Evolutionary conservation across 192 early-diverging fungal genomes (phyloP).

Genomic region (Linnemannia exigua): DNA sequence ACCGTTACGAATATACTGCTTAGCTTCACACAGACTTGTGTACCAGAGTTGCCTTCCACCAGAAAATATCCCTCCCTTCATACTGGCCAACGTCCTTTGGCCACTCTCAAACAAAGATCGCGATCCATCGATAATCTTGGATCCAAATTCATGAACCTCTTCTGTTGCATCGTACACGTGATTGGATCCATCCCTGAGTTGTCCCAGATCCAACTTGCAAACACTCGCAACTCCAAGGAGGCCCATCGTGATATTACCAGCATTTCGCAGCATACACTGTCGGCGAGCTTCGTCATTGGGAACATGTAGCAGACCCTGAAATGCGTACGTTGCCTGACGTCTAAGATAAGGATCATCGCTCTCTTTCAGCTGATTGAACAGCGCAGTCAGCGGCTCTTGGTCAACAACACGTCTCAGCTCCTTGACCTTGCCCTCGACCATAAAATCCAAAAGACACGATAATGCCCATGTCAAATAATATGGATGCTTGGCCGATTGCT

Average conservation of each 20-base stretch:
- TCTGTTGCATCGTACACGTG: neutral
- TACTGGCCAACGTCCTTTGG: neutral
- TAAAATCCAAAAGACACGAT: neutral
- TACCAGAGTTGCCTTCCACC: neutral
- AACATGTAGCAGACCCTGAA: neutral
- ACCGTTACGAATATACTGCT: neutral
- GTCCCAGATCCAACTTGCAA: neutral
- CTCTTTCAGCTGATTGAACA: neutral
- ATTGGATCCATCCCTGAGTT: neutral
- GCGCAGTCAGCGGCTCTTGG: neutral
- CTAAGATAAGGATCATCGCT: neutral
- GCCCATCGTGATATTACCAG: neutral
- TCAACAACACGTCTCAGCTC: neutral
- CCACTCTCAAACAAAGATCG: neutral
- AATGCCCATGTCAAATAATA: neutral
- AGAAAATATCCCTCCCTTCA: neutral
- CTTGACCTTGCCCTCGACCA: neutral
- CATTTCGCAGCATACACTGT: neutral
- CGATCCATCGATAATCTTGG: neutral
- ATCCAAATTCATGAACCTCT: neutral
- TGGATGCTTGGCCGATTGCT: neutral
- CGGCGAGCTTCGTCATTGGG: neutral
- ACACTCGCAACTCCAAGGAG: neutral
- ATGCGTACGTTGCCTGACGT: neutral
- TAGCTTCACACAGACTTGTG: neutral